A percentile compares a stretch with the other conserved stretches of the same genome.
Conservation (phyloP, 2,329 filamentous ascomycete species). For the Nakataea oryzae region DNA sequence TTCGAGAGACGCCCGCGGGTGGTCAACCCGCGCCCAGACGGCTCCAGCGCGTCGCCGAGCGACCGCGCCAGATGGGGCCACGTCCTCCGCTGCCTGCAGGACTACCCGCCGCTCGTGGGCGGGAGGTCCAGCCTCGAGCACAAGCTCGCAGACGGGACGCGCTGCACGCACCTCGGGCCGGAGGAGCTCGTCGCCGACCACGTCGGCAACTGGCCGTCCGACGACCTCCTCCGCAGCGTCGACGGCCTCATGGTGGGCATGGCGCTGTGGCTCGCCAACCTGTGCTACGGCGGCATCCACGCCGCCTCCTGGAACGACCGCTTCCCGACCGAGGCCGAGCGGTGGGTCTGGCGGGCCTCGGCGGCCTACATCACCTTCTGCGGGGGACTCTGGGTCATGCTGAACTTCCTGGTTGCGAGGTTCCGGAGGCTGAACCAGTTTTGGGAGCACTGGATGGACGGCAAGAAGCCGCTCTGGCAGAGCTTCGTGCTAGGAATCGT, state of each 20-base stretch:
- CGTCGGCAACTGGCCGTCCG: background rate
- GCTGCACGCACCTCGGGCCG: background rate
- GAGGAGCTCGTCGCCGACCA: background rate
- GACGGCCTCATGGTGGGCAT: background rate
- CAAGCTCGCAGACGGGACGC: too few species aligned
- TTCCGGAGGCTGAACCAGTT: background rate
- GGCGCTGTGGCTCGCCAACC: background rate
- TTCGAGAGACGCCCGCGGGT: background rate
- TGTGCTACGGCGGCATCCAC: slow-evolving; percentile 1
- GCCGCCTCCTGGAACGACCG: background rate
- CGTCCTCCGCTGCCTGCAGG: too few species aligned
- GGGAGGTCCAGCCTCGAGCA: too few species aligned
- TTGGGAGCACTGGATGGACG: slow-evolving; percentile 2
- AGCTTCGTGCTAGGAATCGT: background rate
- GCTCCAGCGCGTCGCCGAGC: too few species aligned
- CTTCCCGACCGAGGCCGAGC: background rate
- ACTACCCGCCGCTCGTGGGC: too few species aligned
- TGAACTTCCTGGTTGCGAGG: background rate
- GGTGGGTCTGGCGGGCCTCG: background rate
- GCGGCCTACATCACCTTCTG: background rate
- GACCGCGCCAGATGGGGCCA: too few species aligned
- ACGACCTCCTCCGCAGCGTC: background rate
- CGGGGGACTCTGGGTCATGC: background rate
- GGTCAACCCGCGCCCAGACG: background rate
- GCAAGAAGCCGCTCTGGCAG: background rate